Evolutionary conservation across 768 basidiomycete genomes (phyloP).

Genomic region (Russula olivacea): DNA sequence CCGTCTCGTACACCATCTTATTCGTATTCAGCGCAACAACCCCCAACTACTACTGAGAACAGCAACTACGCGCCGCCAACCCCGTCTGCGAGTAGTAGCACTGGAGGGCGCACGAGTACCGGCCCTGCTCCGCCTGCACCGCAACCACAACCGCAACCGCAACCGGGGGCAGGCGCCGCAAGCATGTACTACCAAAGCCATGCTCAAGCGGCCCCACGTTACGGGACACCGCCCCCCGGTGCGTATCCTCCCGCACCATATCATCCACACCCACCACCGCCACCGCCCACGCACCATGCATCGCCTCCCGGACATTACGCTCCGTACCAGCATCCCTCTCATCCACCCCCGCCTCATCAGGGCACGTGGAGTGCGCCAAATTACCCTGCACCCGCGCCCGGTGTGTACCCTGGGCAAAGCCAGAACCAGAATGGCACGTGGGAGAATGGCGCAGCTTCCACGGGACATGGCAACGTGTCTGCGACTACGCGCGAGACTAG

Average conservation of each 20-base stretch:
- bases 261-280: conserved; percentile 15
- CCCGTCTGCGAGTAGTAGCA: conserved; percentile 1
- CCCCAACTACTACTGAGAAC: conserved; percentile 11
- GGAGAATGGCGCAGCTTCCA: conserved; percentile 4
- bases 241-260: conserved; percentile 11
- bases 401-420: conserved; percentile 8
- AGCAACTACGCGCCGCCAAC: conserved; percentile 7
- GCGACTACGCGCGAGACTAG: conserved; percentile 8
- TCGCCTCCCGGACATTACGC: conserved; percentile 16
- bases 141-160: not conserved
- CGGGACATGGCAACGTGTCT: conserved; percentile 7
- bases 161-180: conserved; percentile 12
- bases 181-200: conserved; percentile 21
- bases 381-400: conserved; percentile 14
- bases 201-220: conserved; percentile 8
- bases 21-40: conserved; percentile 13
- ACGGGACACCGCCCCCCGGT: conserved; percentile 14
- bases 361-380: not conserved
- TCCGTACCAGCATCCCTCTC: conserved; percentile 16
- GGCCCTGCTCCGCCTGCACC: conserved; percentile 14
- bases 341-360: conserved; percentile 20
- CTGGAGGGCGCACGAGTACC: conserved; percentile 16
- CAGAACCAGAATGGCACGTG: conserved; percentile 6
- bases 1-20: conserved; percentile 17
- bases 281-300: conserved; percentile 13